phyloP scores from a whole-genome alignment of 495 filamentous ascomycete genomes.

The Acidiella bohemica region DNA sequence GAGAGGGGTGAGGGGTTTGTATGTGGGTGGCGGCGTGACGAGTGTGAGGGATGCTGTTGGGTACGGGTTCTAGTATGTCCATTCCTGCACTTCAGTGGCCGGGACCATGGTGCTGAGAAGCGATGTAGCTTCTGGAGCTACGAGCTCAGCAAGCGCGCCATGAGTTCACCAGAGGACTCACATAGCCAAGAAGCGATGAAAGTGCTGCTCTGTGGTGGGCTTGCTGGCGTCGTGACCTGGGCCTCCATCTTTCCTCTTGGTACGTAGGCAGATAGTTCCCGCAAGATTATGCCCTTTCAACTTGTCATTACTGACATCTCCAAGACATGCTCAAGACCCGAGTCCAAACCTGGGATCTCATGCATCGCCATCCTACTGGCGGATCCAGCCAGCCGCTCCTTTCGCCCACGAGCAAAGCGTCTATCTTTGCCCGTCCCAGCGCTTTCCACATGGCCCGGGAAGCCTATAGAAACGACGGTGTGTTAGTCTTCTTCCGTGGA shows the following conservation, averaged over 20 bases:
- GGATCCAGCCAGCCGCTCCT: not conserved
- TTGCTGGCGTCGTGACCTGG: constrained; percentile 79
- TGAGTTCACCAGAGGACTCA: constrained; percentile 30
- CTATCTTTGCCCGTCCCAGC: no score
- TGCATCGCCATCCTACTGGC: constrained; percentile 1
- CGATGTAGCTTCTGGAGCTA: constrained; percentile 67
- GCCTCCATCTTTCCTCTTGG: constrained; percentile 66
- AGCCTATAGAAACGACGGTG: constrained; percentile 51
- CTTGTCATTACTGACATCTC: not conserved
- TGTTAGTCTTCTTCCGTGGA: constrained; percentile 60
- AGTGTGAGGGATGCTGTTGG: constrained; percentile 70
- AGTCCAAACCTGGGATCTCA: constrained; percentile 45
- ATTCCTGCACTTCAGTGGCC: no score
- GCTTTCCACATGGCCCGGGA: constrained; percentile 48
- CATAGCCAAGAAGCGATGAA: constrained; percentile 41
- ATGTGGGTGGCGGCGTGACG: constrained; percentile 65
- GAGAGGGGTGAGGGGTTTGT: constrained; percentile 59
- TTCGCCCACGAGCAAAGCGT: no score
- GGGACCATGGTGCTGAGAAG: no score
- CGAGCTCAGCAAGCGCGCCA: constrained; percentile 49
- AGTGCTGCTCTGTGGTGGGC: constrained; percentile 64
- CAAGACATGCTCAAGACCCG: constrained; percentile 75
- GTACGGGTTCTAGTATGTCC: constrained; percentile 73
- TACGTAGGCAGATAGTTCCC: constrained; percentile 6
- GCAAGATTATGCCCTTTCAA: not conserved